These are phyloP conservation scores for Aspergillus homomorphus DNA, from an alignment of 495 filamentous ascomycete species.

Conservation along the genomic window DNA sequence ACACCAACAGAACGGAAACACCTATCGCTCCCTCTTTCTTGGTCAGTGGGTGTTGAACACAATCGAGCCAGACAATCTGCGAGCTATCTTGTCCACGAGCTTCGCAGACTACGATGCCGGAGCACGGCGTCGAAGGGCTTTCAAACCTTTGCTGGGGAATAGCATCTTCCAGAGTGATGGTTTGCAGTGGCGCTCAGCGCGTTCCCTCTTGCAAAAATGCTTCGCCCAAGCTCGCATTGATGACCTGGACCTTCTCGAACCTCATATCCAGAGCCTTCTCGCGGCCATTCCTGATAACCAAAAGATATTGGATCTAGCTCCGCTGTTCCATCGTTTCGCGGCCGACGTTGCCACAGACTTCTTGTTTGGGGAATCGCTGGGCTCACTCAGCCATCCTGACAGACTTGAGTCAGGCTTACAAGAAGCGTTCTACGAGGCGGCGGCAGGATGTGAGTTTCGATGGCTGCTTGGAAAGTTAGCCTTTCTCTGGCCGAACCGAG, in stretches of 20 bases:
- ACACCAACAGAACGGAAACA: not conserved
- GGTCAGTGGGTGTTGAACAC: not conserved
- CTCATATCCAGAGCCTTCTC: not conserved
- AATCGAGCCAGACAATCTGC: not conserved
- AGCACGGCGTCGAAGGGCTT: not conserved
- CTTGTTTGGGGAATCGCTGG: not conserved
- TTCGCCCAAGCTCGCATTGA: not conserved
- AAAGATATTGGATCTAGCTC: not conserved
- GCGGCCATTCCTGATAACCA: not conserved
- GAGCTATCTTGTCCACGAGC: not conserved
- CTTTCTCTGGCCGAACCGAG: not conserved
- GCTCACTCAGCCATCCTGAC: not conserved
- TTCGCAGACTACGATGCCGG: slow-evolving; percentile 1
- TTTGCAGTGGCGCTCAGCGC: not conserved
- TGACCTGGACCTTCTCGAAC: not conserved
- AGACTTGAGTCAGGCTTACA: not conserved
- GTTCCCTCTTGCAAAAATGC: not conserved
- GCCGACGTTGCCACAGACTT: slow-evolving; percentile 2
- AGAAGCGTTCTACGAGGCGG: not conserved
- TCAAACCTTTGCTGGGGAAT: not conserved
- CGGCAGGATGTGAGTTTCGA: not conserved
- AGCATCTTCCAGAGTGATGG: slow-evolving; percentile 2
- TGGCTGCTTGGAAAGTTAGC: not conserved
- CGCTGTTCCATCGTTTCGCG: not conserved
- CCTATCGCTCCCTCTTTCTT: not conserved